Evolutionary conservation across 1,284 basidiomycete species (phyloP), one percentile per base, ranked within the genome.

Genomic region (Trichosporon ovoides): DNA sequence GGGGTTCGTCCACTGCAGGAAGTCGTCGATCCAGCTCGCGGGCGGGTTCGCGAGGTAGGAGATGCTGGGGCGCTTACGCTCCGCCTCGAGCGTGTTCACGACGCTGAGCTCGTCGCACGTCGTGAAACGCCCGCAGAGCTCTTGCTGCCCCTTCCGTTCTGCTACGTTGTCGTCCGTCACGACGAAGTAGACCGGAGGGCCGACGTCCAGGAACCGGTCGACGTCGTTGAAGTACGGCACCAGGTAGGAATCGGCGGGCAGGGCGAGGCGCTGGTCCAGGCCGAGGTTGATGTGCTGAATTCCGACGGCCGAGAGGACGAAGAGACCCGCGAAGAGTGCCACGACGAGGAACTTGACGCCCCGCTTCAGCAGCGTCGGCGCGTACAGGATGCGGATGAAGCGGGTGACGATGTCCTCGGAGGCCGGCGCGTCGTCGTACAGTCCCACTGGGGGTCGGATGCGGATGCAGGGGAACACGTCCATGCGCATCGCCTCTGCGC

Each of bases 121-220:
- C 0, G 95, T 94, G 78, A 98, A 98, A 12, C 93, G 84, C 9
- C 89, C 92, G 70, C 95, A 98, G 5, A 98, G 81, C 16, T 84
- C 81, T 74, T 88, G 90, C 75, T 97, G 92, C 4, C 85, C 87
- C 7, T 76, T 59, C 36, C 88, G 83, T 40, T 80, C 71, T 0
- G 84, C 84, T 7, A 87, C 83, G 66, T 94, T 82, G 35, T 87
- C 71, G 58, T 84, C 82, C 40, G 83, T 81, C 3, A 86, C 82
- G 49, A 96, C 89, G 71, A 98, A 98, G 79, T 97, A 98, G 24
- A 98, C 89, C 0, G 95, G 95, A 13, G 95, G 94, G 12, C 95
- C 95, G 58, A 98, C 83, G 66, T 98, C 91, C 50, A 97, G 81
- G 75, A 91, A 95, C 1, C 81, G 78, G 69, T 98, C 92, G 35